Evolutionary conservation across 345 rosid genomes (phyloP).

Genomic region (Streptanthus diversifolius): DNA sequence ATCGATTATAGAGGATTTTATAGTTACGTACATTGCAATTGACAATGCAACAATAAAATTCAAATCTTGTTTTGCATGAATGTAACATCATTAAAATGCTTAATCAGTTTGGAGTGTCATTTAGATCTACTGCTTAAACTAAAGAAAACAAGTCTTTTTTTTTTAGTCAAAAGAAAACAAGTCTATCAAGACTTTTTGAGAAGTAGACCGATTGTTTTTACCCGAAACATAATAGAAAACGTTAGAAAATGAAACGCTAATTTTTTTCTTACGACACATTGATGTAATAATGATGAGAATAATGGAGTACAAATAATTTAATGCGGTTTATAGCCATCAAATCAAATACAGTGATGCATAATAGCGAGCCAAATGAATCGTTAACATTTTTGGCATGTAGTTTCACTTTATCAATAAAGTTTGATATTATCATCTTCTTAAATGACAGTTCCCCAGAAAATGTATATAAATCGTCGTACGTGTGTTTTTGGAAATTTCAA

Average conservation of each 20-base stretch:
- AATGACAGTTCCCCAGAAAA: neutral
- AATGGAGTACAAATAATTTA: conserved; percentile 14
- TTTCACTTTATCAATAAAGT: conserved; percentile 15
- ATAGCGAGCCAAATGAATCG: conserved; percentile 12
- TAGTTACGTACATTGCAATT: neutral
- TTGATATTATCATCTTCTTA: conserved; percentile 18
- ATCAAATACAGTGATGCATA: conserved; percentile 22
- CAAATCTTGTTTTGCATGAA: neutral
- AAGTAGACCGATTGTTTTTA: neutral
- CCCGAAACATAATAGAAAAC: neutral
- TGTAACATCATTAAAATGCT: neutral
- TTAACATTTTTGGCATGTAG: conserved; percentile 24
- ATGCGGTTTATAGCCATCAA: conserved; percentile 10
- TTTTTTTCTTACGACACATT: conserved; percentile 17
- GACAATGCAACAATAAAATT: neutral
- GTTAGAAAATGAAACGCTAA: neutral
- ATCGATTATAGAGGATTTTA: neutral
- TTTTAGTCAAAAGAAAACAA: neutral
- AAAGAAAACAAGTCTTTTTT: neutral
- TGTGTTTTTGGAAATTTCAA: conserved; percentile 1
- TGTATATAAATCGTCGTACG: neutral
- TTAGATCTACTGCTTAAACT: neutral
- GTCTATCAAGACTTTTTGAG: neutral
- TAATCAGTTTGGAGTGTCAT: neutral
- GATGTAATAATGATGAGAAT: conserved; percentile 31